These are phyloP conservation scores for Inonotus hispidus DNA, from an alignment of 1,284 basidiomycete species.

Conservation along the genomic window DNA sequence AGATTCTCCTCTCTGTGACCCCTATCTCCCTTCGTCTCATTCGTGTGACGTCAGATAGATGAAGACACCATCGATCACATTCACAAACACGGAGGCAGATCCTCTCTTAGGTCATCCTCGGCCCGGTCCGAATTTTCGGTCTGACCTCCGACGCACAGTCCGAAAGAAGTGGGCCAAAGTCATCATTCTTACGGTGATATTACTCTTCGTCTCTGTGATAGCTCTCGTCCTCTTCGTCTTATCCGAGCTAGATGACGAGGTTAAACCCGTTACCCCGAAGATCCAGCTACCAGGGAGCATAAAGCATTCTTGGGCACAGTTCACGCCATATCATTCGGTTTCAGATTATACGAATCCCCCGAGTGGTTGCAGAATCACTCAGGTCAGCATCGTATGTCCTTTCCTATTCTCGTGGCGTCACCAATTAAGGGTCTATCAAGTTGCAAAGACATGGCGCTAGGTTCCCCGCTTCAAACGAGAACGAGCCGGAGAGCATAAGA, in stretches of 20 bases:
- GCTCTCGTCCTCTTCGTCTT: not conserved
- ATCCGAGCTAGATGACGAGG: not conserved
- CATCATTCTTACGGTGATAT: not conserved
- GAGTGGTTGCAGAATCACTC: conserved; percentile 45
- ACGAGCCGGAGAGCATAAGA: conserved; percentile 42
- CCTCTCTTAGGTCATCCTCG: not conserved
- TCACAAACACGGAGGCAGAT: not conserved
- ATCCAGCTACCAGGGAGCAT: conserved; percentile 21
- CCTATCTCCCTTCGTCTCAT: not conserved
- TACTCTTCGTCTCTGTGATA: not conserved
- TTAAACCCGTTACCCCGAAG: conserved; percentile 15
- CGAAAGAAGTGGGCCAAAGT: not conserved
- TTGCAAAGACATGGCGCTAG: conserved; percentile 84
- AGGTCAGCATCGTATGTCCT: conserved; percentile 58
- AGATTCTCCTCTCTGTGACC: no score
- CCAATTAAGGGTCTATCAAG: conserved; percentile 33
- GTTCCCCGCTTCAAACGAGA: conserved; percentile 60
- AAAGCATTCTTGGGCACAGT: conserved; percentile 46
- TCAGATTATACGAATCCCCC: conserved; percentile 45
- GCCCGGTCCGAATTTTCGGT: not conserved
- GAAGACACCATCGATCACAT: not conserved
- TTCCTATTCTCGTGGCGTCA: conserved; percentile 10
- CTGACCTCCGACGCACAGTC: not conserved
- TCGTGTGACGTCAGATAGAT: not conserved
- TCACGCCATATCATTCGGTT: conserved; percentile 53